These are phyloP conservation scores for Pseudozyma pruni DNA, from an alignment of 1,284 basidiomycete genomes.

Conservation along the genomic window DNA sequence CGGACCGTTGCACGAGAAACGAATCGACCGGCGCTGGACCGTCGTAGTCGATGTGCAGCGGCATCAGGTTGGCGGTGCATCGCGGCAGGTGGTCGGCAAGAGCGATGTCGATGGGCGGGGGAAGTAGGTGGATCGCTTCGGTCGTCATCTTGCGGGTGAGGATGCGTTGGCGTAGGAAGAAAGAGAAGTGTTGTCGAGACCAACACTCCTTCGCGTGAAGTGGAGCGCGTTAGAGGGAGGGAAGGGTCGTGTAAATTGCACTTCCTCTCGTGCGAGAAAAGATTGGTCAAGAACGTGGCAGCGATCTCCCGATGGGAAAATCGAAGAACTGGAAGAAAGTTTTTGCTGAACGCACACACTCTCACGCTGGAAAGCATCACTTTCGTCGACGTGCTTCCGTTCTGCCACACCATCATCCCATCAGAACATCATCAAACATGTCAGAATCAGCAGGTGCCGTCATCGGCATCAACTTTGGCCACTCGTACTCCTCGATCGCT, in stretches of 20 bases:
- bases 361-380: background rate
- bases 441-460: slow-evolving; percentile 68
- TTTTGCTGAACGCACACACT: slow-evolving; percentile 1
- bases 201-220: slow-evolving; percentile 10
- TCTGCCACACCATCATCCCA: background rate
- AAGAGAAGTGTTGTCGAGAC: slow-evolving; percentile 12
- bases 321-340: background rate
- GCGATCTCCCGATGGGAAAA: too few species aligned
- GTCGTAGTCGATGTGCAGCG: slow-evolving; percentile 49
- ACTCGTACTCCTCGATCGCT: slow-evolving; percentile 93
- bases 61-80: slow-evolving; percentile 50
- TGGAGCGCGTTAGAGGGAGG: slow-evolving; percentile 3
- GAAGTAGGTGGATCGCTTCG: slow-evolving; percentile 11
- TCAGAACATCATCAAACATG: slow-evolving; percentile 37
- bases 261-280: background rate
- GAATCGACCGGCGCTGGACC: slow-evolving; percentile 46
- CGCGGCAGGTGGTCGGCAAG: slow-evolving; percentile 2
- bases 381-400: background rate
- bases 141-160: slow-evolving; percentile 5
- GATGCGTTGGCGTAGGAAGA: too few species aligned
- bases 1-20: slow-evolving; percentile 36
- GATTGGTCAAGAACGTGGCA: background rate
- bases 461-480: slow-evolving; percentile 96
- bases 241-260: slow-evolving; percentile 9
- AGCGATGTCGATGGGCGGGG: slow-evolving; percentile 25